Evolutionary conservation across 2,329 filamentous ascomycete genomes (phyloP).

Genomic region (Ascochyta pisi): DNA sequence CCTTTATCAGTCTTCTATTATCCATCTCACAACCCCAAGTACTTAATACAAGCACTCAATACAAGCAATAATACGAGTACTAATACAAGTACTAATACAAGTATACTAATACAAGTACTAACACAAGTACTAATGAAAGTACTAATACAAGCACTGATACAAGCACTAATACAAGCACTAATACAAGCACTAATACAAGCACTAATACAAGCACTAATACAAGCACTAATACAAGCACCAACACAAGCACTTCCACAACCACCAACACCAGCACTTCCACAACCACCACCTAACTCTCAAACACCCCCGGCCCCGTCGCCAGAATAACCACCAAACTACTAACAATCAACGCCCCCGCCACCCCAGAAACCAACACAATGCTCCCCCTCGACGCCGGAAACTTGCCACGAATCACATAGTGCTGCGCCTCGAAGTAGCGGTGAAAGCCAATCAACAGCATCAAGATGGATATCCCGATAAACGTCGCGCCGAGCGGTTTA

Average conservation of each 20-base stretch:
- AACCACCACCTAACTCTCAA: conserved; percentile 44
- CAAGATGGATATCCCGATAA: conserved; percentile 76
- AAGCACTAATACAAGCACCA: too few relatives aligned
- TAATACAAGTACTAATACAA: neutral
- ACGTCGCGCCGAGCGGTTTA: conserved; percentile 68
- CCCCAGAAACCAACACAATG: conserved; percentile 70
- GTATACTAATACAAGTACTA: neutral
- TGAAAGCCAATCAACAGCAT: conserved; percentile 79
- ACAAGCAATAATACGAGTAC: too few relatives aligned
- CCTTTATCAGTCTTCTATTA: too few relatives aligned
- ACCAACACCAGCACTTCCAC: neutral
- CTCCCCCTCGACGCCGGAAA: conserved; percentile 81
- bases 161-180: neutral
- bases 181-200: too few relatives aligned
- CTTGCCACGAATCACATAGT: conserved; percentile 80
- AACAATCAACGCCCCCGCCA: conserved; percentile 67
- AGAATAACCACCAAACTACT: conserved; percentile 66
- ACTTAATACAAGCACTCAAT: neutral
- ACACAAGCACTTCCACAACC: too few relatives aligned
- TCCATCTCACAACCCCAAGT: too few relatives aligned
- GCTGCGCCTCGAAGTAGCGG: conserved; percentile 77
- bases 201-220: neutral
- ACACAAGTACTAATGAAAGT: too few relatives aligned
- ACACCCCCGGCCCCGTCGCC: conserved; percentile 58
- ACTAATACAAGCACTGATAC: neutral